A percentile compares a stretch with the other conserved stretches of the same genome.
Conservation (phyloP, 2,329 filamentous ascomycete genomes). For the Colletotrichum spaethianum region DNA sequence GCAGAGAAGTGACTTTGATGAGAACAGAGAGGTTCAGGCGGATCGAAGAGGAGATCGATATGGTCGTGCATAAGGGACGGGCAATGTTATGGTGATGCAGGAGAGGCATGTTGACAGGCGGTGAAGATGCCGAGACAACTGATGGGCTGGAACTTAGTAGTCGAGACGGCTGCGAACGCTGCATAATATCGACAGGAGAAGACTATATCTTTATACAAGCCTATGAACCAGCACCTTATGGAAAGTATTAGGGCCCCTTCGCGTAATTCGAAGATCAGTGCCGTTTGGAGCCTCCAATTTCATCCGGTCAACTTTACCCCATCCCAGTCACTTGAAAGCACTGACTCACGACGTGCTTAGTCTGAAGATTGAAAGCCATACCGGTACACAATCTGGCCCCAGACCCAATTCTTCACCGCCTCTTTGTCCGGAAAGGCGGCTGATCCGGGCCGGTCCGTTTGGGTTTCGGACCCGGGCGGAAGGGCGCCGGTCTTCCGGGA, state of each 20-base stretch:
- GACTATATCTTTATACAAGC: background rate
- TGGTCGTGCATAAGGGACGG: background rate
- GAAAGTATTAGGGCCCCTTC: background rate
- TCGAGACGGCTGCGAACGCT: background rate
- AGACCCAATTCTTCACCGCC: slow-evolving; percentile 26
- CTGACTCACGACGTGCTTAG: background rate
- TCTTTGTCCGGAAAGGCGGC: slow-evolving; percentile 26
- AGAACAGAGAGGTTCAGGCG: background rate
- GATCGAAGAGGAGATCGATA: background rate
- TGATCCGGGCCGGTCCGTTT: slow-evolving; percentile 34
- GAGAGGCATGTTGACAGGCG: background rate
- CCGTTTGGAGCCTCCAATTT: background rate
- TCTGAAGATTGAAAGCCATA: background rate
- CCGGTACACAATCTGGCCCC: too few relatives aligned
- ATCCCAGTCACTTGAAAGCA: too few relatives aligned
- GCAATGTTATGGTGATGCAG: background rate
- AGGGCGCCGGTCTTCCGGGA: background rate
- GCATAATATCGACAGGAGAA: slow-evolving; percentile 14
- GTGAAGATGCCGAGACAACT: background rate
- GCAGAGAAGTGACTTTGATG: background rate
- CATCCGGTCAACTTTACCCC: background rate
- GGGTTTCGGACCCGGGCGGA: slow-evolving; percentile 12
- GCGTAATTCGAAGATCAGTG: background rate
- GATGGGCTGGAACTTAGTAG: too few relatives aligned
- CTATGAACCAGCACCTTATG: background rate